Base-by-base conservation (phyloP, 106 monocot species). In the Dendrobium huoshanense region DNA sequence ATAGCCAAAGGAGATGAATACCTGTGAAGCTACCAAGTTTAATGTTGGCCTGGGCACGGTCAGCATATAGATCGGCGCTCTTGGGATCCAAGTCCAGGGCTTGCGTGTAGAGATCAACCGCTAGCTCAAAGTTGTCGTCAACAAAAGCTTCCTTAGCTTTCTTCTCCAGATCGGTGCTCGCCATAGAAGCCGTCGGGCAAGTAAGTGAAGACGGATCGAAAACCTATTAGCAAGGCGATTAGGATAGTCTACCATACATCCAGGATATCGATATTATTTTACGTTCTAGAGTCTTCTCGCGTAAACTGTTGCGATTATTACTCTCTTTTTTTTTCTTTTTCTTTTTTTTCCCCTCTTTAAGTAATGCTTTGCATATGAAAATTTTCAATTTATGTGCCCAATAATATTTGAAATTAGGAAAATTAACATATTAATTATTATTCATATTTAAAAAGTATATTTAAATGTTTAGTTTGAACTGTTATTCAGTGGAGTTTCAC, bases 11-110 rank as follows among this genome's bases (percentile, higher is more conserved):
- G 37, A 74, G 74, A 44, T 4, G 7, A 43, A 20, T 79, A 97
- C 96, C 92, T 24, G 96, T 89, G 84, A 85, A 97, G 78, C 72
- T 88, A 25, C 75, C 81, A 73, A 94, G 87, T 81, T 96, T 96
- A 87, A 96, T 92, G 86, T 96, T 86, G 67, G 92, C 94, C 90
- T 96, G 94, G 22, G 96, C 91, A 59, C 94, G 94, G 84, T 96
- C 92, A 79, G 96, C 94, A 84, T 87, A 90, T 51, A 96, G 94
- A 83, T 90, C 86, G 58, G 91, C 94, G 67, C 78, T 87, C 24
- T 75, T 81, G 72, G 96, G 90, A 67, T 90, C 92, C 54, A 92
- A 55, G 40, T 91, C 94, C 77, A 96, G 77, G 11, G 92, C 96
- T 86, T 92, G 96, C 19, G 84, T 82, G 87, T 90, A 92, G 80